These are phyloP conservation scores for Zymoseptoria pseudotritici DNA, from an alignment of 2,329 filamentous ascomycete species.

Conservation along the genomic window DNA sequence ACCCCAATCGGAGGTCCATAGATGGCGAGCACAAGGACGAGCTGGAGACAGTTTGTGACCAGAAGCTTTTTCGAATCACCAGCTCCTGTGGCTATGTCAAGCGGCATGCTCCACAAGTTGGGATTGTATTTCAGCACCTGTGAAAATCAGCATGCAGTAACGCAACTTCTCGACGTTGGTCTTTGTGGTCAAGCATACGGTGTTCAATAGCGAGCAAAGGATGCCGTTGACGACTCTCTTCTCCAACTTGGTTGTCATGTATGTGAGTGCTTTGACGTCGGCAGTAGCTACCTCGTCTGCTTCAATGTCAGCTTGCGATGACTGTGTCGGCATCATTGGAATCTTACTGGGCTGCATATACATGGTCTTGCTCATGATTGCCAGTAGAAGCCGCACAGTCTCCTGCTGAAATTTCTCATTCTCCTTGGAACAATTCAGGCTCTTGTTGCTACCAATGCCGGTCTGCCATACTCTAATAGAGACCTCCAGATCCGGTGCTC, in stretches of 20 bases:
- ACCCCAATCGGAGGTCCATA: slow-evolving; percentile 21
- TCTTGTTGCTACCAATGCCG: slow-evolving; percentile 88
- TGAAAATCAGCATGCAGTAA: slow-evolving; percentile 3
- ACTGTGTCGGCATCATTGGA: not conserved
- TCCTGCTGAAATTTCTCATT: slow-evolving; percentile 90
- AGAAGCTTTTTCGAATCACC: slow-evolving; percentile 66
- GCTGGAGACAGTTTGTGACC: slow-evolving; percentile 84
- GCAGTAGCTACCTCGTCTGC: slow-evolving; percentile 64
- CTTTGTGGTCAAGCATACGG: slow-evolving; percentile 49
- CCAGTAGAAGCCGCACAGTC: slow-evolving; percentile 76
- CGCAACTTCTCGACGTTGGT: not conserved
- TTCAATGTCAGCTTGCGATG: slow-evolving; percentile 8
- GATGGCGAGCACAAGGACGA: slow-evolving; percentile 59
- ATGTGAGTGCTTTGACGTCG: slow-evolving; percentile 77
- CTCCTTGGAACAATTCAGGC: slow-evolving; percentile 81
- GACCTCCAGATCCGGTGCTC: slow-evolving; percentile 46
- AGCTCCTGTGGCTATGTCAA: slow-evolving; percentile 85
- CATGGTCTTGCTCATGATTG: slow-evolving; percentile 83
- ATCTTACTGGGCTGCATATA: slow-evolving; percentile 69
- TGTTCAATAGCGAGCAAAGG: slow-evolving; percentile 88
- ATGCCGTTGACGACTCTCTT: slow-evolving; percentile 87
- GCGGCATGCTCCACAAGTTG: slow-evolving; percentile 67
- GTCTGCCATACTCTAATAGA: slow-evolving; percentile 97
- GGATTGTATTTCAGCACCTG: slow-evolving; percentile 94
- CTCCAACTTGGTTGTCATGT: slow-evolving; percentile 78